Evolutionary conservation across 257 asterid species (phyloP), one percentile per base, ranked within the genome.

Genomic region (Haberlea rhodopensis): DNA sequence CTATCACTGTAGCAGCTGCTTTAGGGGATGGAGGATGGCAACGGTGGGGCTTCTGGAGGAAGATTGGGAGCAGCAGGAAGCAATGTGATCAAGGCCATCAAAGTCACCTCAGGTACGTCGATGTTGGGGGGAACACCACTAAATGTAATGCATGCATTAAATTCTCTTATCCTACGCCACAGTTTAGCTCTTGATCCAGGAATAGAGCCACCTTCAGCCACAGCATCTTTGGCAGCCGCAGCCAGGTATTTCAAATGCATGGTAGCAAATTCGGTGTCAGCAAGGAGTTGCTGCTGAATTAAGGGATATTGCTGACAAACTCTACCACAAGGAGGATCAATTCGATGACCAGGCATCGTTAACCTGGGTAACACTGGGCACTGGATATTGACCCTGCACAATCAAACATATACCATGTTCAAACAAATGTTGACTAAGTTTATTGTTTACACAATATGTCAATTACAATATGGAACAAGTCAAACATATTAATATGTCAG

Each of bases 171-270:
- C 74, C 99, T 81, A 31, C 99, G 96, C 99, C 99, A 92, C 67
- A 92, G 71, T 75, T 89, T 92, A 73, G 99, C 99, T 80, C 99
- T 87, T 73, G 99, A 92, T 76, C 99, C 99, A 68, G 99, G 96
- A 79, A 92, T 90, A 40, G 99, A 92, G 71, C 99, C 99, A 70
- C 99, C 99, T 81, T 92, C 99, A 45, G 95, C 81, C 29, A 92
- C 97, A 74, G 99, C 99, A 78, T 89, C 97, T 84, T 92, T 89
- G 53, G 99, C 94, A 75, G 96, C 94, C 26, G 94, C 90, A 53
- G 99, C 96, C 80, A 92, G 79, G 81, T 89, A 96, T 76, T 89
- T 92, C 89, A 92, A 79, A 78, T 89, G 90, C 97, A 92, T 81
- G 32, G 81, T 79, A 57, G 97, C 87, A 59, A 67, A 73, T 76